These are phyloP conservation scores for Jacaranda copaia DNA, from an alignment of 257 asterid species.

Conservation along the genomic window DNA sequence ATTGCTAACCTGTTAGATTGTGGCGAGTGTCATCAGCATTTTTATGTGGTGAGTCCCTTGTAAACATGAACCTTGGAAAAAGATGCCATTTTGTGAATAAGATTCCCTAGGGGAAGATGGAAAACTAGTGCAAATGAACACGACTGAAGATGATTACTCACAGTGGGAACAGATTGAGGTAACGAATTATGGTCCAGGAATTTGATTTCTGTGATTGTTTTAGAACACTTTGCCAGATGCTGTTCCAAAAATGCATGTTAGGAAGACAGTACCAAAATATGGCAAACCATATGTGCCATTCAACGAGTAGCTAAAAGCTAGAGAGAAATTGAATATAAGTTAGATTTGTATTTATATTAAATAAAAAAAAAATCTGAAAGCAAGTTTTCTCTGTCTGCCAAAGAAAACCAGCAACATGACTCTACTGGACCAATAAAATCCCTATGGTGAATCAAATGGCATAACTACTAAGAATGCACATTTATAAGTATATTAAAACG, in stretches of 20 bases:
- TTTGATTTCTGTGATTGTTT: conserved; percentile 46
- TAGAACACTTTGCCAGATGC: conserved; percentile 59
- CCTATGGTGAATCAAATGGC: not conserved
- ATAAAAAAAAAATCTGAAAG: not conserved
- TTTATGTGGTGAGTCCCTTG: conserved; percentile 36
- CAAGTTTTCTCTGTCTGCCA: not conserved
- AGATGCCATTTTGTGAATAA: conserved; percentile 30
- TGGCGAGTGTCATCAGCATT: conserved; percentile 36
- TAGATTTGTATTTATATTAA: not conserved
- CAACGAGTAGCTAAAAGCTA: not conserved
- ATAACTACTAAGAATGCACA: not conserved
- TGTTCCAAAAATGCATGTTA: conserved; percentile 45
- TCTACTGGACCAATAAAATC: not conserved
- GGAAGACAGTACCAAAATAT: conserved; percentile 3
- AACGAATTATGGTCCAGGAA: conserved; percentile 47
- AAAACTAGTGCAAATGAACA: conserved; percentile 16
- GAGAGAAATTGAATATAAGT: not conserved
- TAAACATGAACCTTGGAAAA: conserved; percentile 55
- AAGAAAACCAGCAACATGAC: not conserved
- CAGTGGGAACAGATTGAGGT: conserved; percentile 57
- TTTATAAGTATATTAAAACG: not conserved
- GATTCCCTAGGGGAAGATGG: conserved; percentile 21
- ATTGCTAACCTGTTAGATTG: conserved; percentile 47
- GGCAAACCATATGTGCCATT: conserved; percentile 13
- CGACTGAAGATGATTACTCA: conserved; percentile 47